Evolutionary conservation across 2,329 filamentous ascomycete species (phyloP), one percentile per base, ranked within the genome.

Genomic region (Aspergillus eucalypticola): DNA sequence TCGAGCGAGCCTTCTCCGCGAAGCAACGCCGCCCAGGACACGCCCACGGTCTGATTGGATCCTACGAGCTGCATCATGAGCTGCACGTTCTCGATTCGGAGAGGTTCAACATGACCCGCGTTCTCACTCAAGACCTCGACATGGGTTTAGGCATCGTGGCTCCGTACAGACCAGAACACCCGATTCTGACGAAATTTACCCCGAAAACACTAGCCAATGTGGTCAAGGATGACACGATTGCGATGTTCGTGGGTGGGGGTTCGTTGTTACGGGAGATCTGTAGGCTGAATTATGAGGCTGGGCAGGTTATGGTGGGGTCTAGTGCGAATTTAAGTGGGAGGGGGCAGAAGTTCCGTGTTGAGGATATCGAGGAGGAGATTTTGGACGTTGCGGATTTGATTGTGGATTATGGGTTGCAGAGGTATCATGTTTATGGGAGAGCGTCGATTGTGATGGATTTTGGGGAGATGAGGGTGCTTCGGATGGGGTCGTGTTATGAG

Each of bases 1-100:
- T 71, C 35, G 17, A 69, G 19, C 46, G 60, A 19, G 59, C 60
- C 6, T 71, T 71, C 38, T 32, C 58, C 8, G 64, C 69, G 5
- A 72, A 72, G 39, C 39, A 53, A 27, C 69, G 69, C 19, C 58
- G 54, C 10, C 57, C 56, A 2, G 64, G 62, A 21, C 66, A 72
- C 19, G 32, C 52, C 3, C 61, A 63, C 7, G 69, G 67, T 41
- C 51, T 71, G 19, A 60, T 69, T 8, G 69, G 68, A 3, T 64
- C 64, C 8, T 61, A 67, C 29, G 42, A 54, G 0, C 51, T 64
- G 15, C 69, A 72, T 25, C 51, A 11, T 2, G 35, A 62, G 13
- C 49, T 71, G 6, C 69, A 71, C 11, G 8, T 64, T 3, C 56
- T 69, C 2, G 46, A 61, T 1, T n/a, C 19, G 2, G 41, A 32